Base-by-base conservation (phyloP, 2,329 filamentous ascomycete genomes). In the Drechmeria coniospora region DNA sequence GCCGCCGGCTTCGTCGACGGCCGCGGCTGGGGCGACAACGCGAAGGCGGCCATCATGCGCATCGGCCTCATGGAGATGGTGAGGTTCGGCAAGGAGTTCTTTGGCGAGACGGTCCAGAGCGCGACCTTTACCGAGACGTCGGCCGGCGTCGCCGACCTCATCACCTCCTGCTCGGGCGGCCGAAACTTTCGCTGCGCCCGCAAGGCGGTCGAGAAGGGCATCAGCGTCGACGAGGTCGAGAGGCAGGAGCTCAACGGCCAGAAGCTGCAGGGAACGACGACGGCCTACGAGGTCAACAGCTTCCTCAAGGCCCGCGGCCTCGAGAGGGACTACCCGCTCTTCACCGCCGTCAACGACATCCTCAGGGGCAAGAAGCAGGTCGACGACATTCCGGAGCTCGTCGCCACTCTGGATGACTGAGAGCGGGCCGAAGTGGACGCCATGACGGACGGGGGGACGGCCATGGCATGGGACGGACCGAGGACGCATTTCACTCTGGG, bases 11-110 rank as follows among this genome's bases (percentile, higher is more conserved):
- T 92, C 53, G 84, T 95, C 24, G 83, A 93, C 39, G 90, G 90
- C 20, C 72, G 87, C 35, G 87, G 87, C 39, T 98, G 90, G 87
- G 90, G 90, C 46, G 86, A 95, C 61, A 98, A 95, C 43, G 87
- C 87, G 39, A 95, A 98, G 61, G 84, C 90, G n/a, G 90, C 90
- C 25, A 77, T 98, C 34, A 95, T 98, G 83, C 80, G 90, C 23
- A 79, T 95, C 13, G 90, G 90, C 6, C 71, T 98, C 25, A 67
- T 94, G 42, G 90, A 98, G 58, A 93, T 94, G 78, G 83, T 95
- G 45, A 79, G 80, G 49, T 98, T 98, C 42, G 87, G 87, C 38
- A 83, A 86, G 53, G 74, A 79, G 43, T 98, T 95, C 63, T 98
- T 95, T 50, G 72, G 74, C 12, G 69, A 86, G 44, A 81, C 79